Evolutionary conservation across 1,139 yeast genomes (phyloP).

Genomic region (Wickerhamiella pararugosa): DNA sequence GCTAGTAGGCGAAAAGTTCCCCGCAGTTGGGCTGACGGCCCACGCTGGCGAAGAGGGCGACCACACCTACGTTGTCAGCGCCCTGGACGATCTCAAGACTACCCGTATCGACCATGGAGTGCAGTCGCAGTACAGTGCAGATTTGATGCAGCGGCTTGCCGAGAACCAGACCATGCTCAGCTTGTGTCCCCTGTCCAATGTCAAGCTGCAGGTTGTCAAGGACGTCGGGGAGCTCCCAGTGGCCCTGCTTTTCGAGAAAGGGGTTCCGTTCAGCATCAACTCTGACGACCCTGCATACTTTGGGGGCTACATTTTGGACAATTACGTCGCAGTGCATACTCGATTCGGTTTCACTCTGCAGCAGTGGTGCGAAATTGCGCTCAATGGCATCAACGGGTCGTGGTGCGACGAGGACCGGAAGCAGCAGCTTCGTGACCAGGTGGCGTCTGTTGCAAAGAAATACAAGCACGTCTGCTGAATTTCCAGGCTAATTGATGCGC

Average conservation of each 20-base stretch:
- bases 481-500: too few relatives aligned
- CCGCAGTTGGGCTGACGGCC: slow-evolving; percentile 42
- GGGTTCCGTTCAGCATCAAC: slow-evolving; percentile 58
- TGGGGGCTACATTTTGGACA: slow-evolving; percentile 68
- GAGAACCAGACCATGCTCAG: slow-evolving; percentile 41
- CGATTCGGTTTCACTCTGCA: slow-evolving; percentile 42
- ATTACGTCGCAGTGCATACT: slow-evolving; percentile 49
- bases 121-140: slow-evolving; percentile 40
- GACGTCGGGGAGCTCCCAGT: slow-evolving; percentile 55
- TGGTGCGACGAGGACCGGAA: too few relatives aligned
- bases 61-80: slow-evolving; percentile 40
- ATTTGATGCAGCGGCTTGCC: slow-evolving; percentile 41
- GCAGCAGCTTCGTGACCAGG: too few relatives aligned
- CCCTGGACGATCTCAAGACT: slow-evolving; percentile 44
- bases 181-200: slow-evolving; percentile 63
- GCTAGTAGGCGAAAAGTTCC: slow-evolving; percentile 26
- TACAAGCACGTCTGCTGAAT: too few relatives aligned
- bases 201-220: slow-evolving; percentile 56
- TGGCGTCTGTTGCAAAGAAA: too few relatives aligned
- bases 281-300: slow-evolving; percentile 82
- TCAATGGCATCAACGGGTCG: too few relatives aligned
- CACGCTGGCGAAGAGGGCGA: slow-evolving; percentile 87
- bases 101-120: slow-evolving; percentile 71
- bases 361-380: slow-evolving; percentile 33
- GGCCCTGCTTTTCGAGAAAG: slow-evolving; percentile 38